A percentile compares a stretch with the other conserved stretches of the same genome.
Evolutionary conservation across 768 basidiomycete genomes (phyloP).

Genomic region (Tricholoma bakamatsutake): DNA sequence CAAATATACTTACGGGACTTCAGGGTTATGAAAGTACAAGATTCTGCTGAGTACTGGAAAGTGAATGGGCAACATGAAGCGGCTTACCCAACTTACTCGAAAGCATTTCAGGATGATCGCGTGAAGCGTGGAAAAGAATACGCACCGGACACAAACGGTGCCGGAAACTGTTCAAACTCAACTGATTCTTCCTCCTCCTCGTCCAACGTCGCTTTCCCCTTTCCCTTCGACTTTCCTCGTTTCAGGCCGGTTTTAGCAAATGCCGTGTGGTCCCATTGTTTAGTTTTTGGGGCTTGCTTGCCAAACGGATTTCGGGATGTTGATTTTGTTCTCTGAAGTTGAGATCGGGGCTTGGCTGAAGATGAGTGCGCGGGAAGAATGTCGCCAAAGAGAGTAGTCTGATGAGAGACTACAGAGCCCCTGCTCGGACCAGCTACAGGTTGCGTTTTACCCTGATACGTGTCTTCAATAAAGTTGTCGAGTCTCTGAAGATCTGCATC

Average conservation of each 20-base stretch:
- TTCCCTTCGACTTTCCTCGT: conserved; percentile 46
- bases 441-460: conserved; percentile 34
- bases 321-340: conserved; percentile 39
- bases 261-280: conserved; percentile 87
- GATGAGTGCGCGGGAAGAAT: conserved; percentile 27
- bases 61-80: neutral
- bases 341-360: conserved; percentile 28
- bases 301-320: conserved; percentile 40
- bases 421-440: conserved; percentile 40
- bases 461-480: conserved; percentile 46
- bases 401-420: conserved; percentile 36
- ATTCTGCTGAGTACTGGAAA: neutral
- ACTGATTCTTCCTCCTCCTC: conserved; percentile 54
- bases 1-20: conserved; percentile 26
- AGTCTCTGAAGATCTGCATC: conserved; percentile 47
- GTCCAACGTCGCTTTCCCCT: conserved; percentile 43
- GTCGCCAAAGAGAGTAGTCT: conserved; percentile 68
- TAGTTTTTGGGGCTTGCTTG: conserved; percentile 58
- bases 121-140: conserved; percentile 9
- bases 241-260: conserved; percentile 79
- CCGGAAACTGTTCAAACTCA: conserved; percentile 82
- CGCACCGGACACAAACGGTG: conserved; percentile 67
- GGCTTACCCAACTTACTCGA: conserved; percentile 47
- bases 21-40: neutral
- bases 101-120: conserved; percentile 4